Evolutionary conservation across 495 filamentous ascomycete genomes (phyloP).

Genomic region (Aspergillus sparsus): DNA sequence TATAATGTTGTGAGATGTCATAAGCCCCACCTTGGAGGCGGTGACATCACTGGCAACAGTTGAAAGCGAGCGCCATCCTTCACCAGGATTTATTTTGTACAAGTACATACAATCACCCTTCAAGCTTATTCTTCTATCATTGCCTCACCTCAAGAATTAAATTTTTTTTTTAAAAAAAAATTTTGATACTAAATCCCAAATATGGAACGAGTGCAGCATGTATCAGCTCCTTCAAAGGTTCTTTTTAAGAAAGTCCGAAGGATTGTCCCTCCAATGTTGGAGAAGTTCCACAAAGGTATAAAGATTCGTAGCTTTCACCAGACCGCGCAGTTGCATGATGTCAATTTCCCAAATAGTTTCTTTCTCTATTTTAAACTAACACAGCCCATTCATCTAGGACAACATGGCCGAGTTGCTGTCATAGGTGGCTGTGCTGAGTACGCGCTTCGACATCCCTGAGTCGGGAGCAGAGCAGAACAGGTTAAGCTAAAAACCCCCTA

Average conservation of each 20-base stretch:
- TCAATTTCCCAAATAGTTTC: not conserved
- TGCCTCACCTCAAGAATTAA: not conserved
- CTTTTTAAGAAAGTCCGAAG: slow-evolving; percentile 80
- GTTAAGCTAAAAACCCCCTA: slow-evolving; percentile 31
- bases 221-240: slow-evolving; percentile 63
- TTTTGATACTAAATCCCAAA: too few relatives aligned
- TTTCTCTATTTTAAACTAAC: not conserved
- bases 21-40: slow-evolving; percentile 37
- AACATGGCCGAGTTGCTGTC: slow-evolving; percentile 88
- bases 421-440: slow-evolving; percentile 92
- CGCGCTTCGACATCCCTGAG: slow-evolving; percentile 19
- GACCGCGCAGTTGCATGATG: not conserved
- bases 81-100: too few relatives aligned
- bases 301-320: not conserved
- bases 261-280: slow-evolving; percentile 92
- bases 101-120: not conserved
- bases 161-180: too few relatives aligned
- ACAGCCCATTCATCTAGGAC: slow-evolving; percentile 56
- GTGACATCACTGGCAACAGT: slow-evolving; percentile 46
- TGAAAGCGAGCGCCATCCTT: not conserved
- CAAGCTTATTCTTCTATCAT: slow-evolving; percentile 2
- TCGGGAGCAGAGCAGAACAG: not conserved
- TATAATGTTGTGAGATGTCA: slow-evolving; percentile 7
- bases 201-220: slow-evolving; percentile 50
- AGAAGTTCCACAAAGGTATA: slow-evolving; percentile 93